Evolutionary conservation across 2,329 filamentous ascomycete species (phyloP).

Genomic region (Aspergillus sp.): DNA sequence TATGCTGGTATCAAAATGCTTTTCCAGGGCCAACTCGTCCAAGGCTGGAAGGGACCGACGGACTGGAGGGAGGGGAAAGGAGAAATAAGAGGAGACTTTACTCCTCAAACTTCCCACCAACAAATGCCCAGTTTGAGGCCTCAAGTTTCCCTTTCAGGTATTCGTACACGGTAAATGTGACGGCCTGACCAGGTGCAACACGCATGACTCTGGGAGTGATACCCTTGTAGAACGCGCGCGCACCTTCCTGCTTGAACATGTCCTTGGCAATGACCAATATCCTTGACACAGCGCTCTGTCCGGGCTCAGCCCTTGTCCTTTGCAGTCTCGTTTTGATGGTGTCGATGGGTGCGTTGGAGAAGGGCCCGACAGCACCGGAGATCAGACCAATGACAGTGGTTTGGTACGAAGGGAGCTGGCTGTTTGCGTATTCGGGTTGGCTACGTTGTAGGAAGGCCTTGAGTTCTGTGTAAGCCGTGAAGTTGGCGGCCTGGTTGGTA

Average conservation of each 20-base stretch:
- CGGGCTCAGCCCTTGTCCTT: slow-evolving; percentile 80
- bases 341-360: slow-evolving; percentile 97
- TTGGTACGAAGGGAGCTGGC: slow-evolving; percentile 80
- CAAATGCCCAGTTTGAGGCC: slow-evolving; percentile 62
- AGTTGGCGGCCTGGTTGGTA: slow-evolving; percentile 97
- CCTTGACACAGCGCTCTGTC: slow-evolving; percentile 77
- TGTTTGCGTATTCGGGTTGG: slow-evolving; percentile 70
- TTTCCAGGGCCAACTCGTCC: neutral
- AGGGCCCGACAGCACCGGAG: slow-evolving; percentile 89
- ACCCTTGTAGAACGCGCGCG: slow-evolving; percentile 97
- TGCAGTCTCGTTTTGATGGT: slow-evolving; percentile 98
- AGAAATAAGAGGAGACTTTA: slow-evolving; percentile 27
- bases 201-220: slow-evolving; percentile 98
- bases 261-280: slow-evolving; percentile 78
- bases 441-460: slow-evolving; percentile 74
- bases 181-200: slow-evolving; percentile 91
- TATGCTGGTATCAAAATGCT: slow-evolving; percentile 32
- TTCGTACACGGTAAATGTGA: slow-evolving; percentile 77
- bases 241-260: slow-evolving; percentile 93
- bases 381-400: slow-evolving; percentile 90
- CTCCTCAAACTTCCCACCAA: slow-evolving; percentile 70
- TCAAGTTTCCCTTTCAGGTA: slow-evolving; percentile 75
- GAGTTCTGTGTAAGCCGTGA: slow-evolving; percentile 95
- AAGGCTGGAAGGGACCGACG: neutral
- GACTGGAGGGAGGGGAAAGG: neutral